Evolutionary conservation across 805 yeast species (phyloP), one percentile per base, ranked within the genome.

Genomic region (Candida morakotiae): DNA sequence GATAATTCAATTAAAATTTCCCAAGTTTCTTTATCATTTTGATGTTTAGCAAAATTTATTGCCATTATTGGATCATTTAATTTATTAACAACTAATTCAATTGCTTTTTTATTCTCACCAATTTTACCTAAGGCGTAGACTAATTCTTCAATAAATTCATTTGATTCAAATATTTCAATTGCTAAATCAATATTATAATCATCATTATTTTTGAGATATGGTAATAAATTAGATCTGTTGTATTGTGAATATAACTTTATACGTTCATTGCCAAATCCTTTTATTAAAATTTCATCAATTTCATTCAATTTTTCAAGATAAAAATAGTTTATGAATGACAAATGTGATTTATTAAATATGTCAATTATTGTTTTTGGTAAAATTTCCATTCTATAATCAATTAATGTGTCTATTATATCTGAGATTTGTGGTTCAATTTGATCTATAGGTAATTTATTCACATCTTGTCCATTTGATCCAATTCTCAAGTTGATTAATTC

Each of bases 1-100:
- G 95, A 80, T 54, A 80, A 78, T 15, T 77, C 79, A 9, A 91
- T 61, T 43, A 91, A 67, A 31, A 79, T 77, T 28, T 79, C 79
- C 95, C 96, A 88, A 9, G 87, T 62, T n/a, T 86, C 94, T 16
- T 67, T 58, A 48, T 87, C 94, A 35, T 79, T 77, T 32, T 73
- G 76, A 9, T 70, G 70, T 35, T 69, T 73, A 1, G 89, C 93
- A 68, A 88, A 93, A 13, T 71, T 72, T 17, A 93, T 83, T 0
- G 98, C 98, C 45, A 75, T 69, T 28, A 74, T 73, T 0, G 96
- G 91, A 53, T 91, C 93, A 38, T 81, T 71, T 35, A 89, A 61
- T 47, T 85, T 74, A 45, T 85, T 83, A 27, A 88, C 79, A 11
- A 93, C 87, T 29, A 93, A 64, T 40, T 69, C 73, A 48, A 91